Evolutionary conservation across 352 stramenopile species (phyloP).

Genomic region (Aphanomyces cochlioides): DNA sequence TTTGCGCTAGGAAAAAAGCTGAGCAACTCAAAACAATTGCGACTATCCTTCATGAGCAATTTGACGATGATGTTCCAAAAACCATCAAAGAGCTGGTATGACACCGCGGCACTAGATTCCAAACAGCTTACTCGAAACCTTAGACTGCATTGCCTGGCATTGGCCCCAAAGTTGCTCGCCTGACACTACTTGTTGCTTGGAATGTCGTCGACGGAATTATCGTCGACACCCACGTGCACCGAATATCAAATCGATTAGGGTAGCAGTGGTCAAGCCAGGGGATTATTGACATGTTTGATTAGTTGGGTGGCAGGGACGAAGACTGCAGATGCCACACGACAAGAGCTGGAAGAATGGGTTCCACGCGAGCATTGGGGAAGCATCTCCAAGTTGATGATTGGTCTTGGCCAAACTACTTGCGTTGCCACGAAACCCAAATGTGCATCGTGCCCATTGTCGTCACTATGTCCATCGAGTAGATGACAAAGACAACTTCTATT

Average conservation of each 20-base stretch:
- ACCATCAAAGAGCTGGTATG: conserved; percentile 42
- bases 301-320: not conserved
- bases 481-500: conserved; percentile 3
- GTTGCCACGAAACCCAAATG: conserved; percentile 54
- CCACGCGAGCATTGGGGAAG: conserved; percentile 51
- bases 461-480: conserved; percentile 45
- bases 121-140: too few relatives aligned
- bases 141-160: conserved; percentile 49
- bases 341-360: conserved; percentile 55
- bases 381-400: conserved; percentile 62
- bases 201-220: conserved; percentile 57
- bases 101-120: too few relatives aligned
- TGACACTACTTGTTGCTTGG: conserved; percentile 65
- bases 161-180: conserved; percentile 67
- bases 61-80: conserved; percentile 48
- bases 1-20: conserved; percentile 45
- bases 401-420: conserved; percentile 70
- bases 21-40: conserved; percentile 57
- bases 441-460: conserved; percentile 47
- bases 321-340: conserved; percentile 39
- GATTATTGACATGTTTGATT: not conserved
- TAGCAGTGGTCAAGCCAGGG: conserved; percentile 4
- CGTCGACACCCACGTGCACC: conserved; percentile 78
- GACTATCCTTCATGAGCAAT: conserved; percentile 39
- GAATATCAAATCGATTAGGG: conserved; percentile 66